Conservation (phyloP, 148 eudicot species). For the Rhododendron vialii region DNA sequence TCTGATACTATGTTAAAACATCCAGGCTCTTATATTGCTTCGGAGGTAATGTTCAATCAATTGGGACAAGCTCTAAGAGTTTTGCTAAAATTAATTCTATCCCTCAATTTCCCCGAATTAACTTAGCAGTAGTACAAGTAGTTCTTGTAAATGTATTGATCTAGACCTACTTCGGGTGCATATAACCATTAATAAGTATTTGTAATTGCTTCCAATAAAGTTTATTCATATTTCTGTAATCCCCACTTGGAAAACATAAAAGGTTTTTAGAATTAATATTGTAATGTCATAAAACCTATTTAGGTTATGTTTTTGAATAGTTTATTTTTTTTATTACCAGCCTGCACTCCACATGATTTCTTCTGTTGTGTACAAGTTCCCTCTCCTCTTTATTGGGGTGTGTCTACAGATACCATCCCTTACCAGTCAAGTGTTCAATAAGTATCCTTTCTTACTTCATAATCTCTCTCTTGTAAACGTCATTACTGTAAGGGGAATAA, state of each 20-base stretch:
- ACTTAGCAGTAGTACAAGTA: neutral
- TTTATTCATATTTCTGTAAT: neutral
- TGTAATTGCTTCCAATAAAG: neutral
- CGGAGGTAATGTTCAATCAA: no score
- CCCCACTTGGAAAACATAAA: neutral
- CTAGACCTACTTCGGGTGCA: neutral
- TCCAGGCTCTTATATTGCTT: no score
- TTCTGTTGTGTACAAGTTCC: neutral
- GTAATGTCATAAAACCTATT: neutral
- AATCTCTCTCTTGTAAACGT: neutral
- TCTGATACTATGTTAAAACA: no score
- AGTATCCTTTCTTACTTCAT: neutral
- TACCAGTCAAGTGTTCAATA: neutral
- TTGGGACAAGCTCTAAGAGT: no score
- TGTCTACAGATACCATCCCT: neutral
- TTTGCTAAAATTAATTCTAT: no score
- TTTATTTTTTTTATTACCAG: neutral
- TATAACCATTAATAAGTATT: neutral
- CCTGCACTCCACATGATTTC: neutral
- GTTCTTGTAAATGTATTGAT: neutral
- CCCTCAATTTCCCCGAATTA: neutral
- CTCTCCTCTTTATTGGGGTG: neutral
- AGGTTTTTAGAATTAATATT: neutral
- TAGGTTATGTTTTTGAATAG: no score
- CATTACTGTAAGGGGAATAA: neutral